phyloP scores from a whole-genome alignment of 306 rosid species.

The Corylus heterophylla region DNA sequence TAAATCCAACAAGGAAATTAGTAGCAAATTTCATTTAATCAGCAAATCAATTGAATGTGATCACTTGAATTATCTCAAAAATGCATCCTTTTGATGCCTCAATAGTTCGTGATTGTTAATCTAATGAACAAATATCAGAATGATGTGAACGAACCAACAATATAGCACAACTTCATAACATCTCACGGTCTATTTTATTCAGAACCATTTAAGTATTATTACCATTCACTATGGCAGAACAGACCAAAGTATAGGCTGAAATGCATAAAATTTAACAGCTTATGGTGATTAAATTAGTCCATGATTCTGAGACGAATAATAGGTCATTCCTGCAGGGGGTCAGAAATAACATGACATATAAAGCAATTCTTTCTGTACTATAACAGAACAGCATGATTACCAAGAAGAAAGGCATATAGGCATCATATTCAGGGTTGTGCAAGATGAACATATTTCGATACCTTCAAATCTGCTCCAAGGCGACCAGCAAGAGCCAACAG shows the following conservation, averaged over 20 bases:
- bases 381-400: background rate
- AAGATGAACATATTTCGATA: constrained; percentile 31
- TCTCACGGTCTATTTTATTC: background rate
- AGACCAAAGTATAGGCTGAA: background rate
- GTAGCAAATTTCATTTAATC: constrained; percentile 13
- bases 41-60: background rate
- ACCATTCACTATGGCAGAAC: background rate
- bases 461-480: constrained; percentile 85
- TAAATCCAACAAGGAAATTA: constrained; percentile 9
- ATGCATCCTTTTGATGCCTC: background rate
- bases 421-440: background rate
- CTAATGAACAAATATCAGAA: background rate
- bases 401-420: background rate
- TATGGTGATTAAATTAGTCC: background rate
- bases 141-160: background rate
- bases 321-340: background rate
- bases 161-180: background rate
- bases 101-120: background rate
- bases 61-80: background rate
- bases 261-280: background rate
- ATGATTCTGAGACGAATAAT: background rate
- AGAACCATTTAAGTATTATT: background rate
- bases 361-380: background rate
- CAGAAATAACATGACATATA: background rate
- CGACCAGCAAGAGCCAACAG: constrained; percentile 95